Percentiles rank a stretch among this genome's conserved stretches.
phyloP scores from a whole-genome alignment of 305 asterid genomes.

The Caryopteris hybrid region DNA sequence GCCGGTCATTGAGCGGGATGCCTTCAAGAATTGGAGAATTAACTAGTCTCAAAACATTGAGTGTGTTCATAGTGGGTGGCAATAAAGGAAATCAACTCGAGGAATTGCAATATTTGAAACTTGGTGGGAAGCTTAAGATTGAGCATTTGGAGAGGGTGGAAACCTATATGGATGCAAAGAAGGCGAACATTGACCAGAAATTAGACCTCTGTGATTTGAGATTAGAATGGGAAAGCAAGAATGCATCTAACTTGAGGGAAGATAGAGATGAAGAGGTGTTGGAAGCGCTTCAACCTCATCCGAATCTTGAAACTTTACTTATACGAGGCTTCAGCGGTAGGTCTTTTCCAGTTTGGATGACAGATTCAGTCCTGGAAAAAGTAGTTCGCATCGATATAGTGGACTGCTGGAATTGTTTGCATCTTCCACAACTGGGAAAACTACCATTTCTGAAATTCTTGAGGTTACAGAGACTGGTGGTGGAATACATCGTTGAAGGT shows the following conservation, averaged over 20 bases:
- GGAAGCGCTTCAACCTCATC: conserved; percentile 30
- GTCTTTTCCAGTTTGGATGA: conserved; percentile 23
- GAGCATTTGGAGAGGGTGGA: conserved; percentile 19
- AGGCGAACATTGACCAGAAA: conserved; percentile 18
- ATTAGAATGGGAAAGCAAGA: not conserved
- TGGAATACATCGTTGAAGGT: conserved; percentile 7
- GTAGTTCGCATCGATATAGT: not conserved
- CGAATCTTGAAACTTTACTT: not conserved
- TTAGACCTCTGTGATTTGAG: not conserved
- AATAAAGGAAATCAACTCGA: conserved; percentile 9
- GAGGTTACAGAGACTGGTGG: not conserved
- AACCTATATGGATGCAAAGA: conserved; percentile 10
- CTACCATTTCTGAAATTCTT: not conserved
- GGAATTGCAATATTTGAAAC: conserved; percentile 20
- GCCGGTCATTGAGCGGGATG: not conserved
- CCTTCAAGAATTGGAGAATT: conserved; percentile 11
- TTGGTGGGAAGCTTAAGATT: conserved; percentile 14
- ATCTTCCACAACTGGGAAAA: conserved; percentile 15
- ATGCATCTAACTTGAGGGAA: not conserved
- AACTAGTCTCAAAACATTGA: conserved; percentile 6
- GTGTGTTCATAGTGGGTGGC: conserved; percentile 8
- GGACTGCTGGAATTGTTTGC: conserved; percentile 1
- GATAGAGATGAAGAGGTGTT: conserved; percentile 7
- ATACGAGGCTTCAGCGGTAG: conserved; percentile 20
- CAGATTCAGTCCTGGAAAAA: conserved; percentile 7